Conservation (phyloP, 2,329 filamentous ascomycete species). For the Nannizzia gypsea region DNA sequence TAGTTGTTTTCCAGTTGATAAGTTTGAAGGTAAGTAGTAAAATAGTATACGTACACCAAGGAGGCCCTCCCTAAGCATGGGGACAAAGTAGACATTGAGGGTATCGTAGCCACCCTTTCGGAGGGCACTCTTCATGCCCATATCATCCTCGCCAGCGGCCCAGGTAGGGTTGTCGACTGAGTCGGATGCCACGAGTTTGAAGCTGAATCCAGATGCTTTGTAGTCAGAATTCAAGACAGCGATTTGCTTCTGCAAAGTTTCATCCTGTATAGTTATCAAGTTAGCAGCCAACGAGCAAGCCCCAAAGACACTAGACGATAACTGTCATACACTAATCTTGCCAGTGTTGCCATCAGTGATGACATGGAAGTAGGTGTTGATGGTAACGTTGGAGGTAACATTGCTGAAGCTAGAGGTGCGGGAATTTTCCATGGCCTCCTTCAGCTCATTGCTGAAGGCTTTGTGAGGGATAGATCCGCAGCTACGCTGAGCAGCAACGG, state of each 20-base stretch:
- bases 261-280: constrained; percentile 1
- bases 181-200: constrained; percentile 9
- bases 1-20: background rate
- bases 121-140: constrained; percentile 13
- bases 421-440: background rate
- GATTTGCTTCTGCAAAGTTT: constrained; percentile 13
- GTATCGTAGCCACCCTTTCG: constrained; percentile 19
- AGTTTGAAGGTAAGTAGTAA: background rate
- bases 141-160: constrained; percentile 9
- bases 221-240: constrained; percentile 12
- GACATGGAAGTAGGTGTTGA: constrained; percentile 38
- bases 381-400: constrained; percentile 18
- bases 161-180: constrained; percentile 13
- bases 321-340: constrained; percentile 23
- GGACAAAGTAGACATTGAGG: constrained; percentile 21
- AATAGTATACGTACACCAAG: constrained; percentile 7
- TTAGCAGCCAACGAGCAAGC: background rate
- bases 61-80: background rate
- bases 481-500: constrained; percentile 1
- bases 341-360: constrained; percentile 25
- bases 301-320: constrained; percentile 6
- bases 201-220: constrained; percentile 10
- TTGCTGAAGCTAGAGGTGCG: background rate
- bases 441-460: constrained; percentile 2
- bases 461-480: background rate